These are phyloP conservation scores for Stemphylium lycopersici DNA, from an alignment of 2,329 filamentous ascomycete genomes.

Conservation along the genomic window DNA sequence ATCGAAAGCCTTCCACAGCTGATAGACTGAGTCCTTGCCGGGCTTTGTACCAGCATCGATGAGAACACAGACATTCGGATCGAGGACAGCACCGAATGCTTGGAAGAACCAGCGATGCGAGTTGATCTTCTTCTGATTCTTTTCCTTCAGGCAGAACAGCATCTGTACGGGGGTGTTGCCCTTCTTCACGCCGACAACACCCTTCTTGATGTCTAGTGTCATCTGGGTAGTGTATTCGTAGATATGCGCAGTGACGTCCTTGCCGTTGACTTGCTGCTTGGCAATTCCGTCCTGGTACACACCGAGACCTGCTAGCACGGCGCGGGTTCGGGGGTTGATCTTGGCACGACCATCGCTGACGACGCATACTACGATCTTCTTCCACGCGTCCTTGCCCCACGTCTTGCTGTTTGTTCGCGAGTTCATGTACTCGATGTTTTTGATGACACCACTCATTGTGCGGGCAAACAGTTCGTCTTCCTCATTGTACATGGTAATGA, in stretches of 20 bases:
- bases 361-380: conserved; percentile 98
- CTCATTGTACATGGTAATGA: conserved; percentile 99
- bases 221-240: conserved; percentile 92
- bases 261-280: conserved; percentile 95
- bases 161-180: conserved; percentile 89
- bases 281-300: conserved; percentile 98
- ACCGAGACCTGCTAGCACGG: conserved; percentile 88
- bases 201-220: conserved; percentile 86
- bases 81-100: conserved; percentile 87
- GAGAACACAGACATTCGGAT: conserved; percentile 96
- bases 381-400: conserved; percentile 98
- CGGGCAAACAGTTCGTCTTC: conserved; percentile 95
- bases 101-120: conserved; percentile 99
- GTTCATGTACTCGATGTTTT: conserved; percentile 99
- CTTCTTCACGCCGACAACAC: conserved; percentile 82
- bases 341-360: conserved; percentile 97
- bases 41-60: conserved; percentile 96
- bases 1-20: conserved; percentile 98
- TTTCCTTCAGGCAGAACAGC: conserved; percentile 97
- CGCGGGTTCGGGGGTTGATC: conserved; percentile 90
- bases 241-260: conserved; percentile 95
- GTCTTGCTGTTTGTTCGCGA: conserved; percentile 91
- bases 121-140: conserved; percentile 99
- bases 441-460: conserved; percentile 96
- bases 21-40: conserved; percentile 92